These are phyloP conservation scores for Ophiostoma himal-ulmi DNA, from an alignment of 2,329 filamentous ascomycete genomes.

Conservation along the genomic window DNA sequence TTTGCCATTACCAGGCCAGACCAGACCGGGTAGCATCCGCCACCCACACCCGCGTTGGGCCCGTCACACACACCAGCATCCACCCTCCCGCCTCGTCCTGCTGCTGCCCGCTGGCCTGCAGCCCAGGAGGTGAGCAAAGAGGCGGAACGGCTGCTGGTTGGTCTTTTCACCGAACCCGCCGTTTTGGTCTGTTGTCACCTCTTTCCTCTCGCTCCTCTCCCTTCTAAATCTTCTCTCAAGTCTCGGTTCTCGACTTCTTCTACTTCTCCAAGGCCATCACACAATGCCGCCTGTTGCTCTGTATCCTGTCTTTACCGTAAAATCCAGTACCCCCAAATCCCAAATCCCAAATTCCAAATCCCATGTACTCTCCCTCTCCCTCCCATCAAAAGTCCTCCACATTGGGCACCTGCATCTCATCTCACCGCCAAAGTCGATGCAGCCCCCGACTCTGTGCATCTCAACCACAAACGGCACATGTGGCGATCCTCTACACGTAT, in stretches of 20 bases:
- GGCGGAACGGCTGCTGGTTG: constrained; percentile 24
- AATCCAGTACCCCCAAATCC: neutral
- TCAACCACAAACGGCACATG: neutral
- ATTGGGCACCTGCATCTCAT: constrained; percentile 13
- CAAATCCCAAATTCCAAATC: neutral
- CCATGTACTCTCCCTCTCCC: neutral
- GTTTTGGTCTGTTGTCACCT: neutral
- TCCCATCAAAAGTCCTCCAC: neutral
- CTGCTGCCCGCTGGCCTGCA: constrained; percentile 5
- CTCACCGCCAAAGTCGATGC: constrained; percentile 13
- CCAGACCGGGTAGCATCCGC: constrained; percentile 13
- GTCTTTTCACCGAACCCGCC: constrained; percentile 23
- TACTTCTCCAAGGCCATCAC: neutral
- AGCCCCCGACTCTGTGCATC: constrained; percentile 10
- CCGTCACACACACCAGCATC: constrained; percentile 3
- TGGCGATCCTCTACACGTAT: neutral
- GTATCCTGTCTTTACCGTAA: neutral
- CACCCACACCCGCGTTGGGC: constrained; percentile 14
- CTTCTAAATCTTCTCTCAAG: neutral
- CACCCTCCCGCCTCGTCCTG: constrained; percentile 12
- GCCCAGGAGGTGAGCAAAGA: constrained; percentile 20
- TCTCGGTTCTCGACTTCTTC: neutral
- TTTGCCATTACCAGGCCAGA: neutral
- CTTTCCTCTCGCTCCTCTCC: neutral
- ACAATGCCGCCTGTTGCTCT: neutral